A percentile compares a stretch with the other conserved stretches of the same genome.
phyloP scores from a whole-genome alignment of 768 basidiomycete genomes.

The Tremella fuciformis region DNA sequence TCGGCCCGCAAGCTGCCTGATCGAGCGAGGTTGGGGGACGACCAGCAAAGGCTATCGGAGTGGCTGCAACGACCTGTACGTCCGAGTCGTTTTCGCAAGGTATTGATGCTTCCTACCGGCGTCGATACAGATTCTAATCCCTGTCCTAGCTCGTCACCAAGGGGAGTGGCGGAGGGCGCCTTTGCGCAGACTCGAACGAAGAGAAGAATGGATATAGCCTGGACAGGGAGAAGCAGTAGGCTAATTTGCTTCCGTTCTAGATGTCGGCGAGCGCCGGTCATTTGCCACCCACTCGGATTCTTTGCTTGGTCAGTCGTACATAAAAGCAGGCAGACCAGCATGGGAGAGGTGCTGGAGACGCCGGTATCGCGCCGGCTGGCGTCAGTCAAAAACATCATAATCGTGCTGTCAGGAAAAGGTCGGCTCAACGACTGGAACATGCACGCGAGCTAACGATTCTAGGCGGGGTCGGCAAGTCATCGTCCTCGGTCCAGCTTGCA shows the following conservation, averaged over 20 bases:
- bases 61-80: too few species aligned
- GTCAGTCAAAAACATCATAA: constrained; percentile 76
- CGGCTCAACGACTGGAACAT: neutral
- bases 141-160: too few species aligned
- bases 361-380: constrained; percentile 70
- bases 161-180: too few species aligned
- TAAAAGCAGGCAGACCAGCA: constrained; percentile 13
- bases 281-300: neutral
- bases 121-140: too few species aligned
- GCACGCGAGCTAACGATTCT: neutral
- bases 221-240: neutral
- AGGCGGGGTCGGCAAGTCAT: constrained; percentile 94
- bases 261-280: neutral
- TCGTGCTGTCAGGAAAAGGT: constrained; percentile 91
- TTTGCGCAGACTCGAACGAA: neutral
- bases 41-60: too few species aligned
- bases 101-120: too few species aligned
- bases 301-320: constrained; percentile 6
- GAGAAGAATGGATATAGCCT: neutral
- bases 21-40: too few species aligned
- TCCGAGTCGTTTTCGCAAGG: too few species aligned
- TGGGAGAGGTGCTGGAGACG: constrained; percentile 53
- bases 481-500: constrained; percentile 85
- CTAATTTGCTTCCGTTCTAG: neutral
- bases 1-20: too few species aligned